Evolutionary conservation across 2,329 filamentous ascomycete genomes (phyloP).

Genomic region (Fusarium pininemorale): DNA sequence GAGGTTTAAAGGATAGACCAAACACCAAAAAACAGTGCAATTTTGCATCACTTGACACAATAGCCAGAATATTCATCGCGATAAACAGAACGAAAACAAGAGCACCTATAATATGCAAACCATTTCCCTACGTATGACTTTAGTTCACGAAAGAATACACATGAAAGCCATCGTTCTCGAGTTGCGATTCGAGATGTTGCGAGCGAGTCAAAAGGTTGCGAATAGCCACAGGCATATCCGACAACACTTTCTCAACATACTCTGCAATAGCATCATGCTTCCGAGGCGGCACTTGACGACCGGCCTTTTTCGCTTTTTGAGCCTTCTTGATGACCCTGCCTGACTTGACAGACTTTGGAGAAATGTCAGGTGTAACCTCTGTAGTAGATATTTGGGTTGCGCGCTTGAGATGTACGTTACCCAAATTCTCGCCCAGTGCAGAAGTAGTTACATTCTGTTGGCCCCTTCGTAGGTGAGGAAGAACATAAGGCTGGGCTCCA

Average conservation of each 20-base stretch:
- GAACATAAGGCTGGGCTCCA: background rate
- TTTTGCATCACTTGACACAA: constrained; percentile 4
- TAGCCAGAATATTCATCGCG: background rate
- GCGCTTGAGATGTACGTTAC: constrained; percentile 5
- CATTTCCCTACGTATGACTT: background rate
- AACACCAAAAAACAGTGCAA: background rate
- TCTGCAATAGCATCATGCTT: background rate
- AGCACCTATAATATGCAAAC: background rate
- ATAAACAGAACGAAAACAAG: background rate
- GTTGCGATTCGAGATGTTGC: constrained; percentile 14
- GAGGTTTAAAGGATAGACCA: background rate
- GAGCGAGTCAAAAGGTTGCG: constrained; percentile 29
- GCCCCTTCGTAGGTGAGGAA: background rate
- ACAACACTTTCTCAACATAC: background rate
- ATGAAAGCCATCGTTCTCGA: constrained; percentile 7
- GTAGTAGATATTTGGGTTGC: background rate
- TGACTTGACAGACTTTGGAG: background rate
- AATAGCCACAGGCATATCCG: constrained; percentile 32
- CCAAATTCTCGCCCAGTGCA: background rate
- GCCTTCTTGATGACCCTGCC: constrained; percentile 10
- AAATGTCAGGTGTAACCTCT: background rate
- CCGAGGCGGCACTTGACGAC: background rate
- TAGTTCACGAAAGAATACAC: background rate
- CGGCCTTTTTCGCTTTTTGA: background rate
- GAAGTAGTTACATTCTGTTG: background rate